Base-by-base conservation (phyloP, 768 basidiomycete species). In the Calocybe cyanea region DNA sequence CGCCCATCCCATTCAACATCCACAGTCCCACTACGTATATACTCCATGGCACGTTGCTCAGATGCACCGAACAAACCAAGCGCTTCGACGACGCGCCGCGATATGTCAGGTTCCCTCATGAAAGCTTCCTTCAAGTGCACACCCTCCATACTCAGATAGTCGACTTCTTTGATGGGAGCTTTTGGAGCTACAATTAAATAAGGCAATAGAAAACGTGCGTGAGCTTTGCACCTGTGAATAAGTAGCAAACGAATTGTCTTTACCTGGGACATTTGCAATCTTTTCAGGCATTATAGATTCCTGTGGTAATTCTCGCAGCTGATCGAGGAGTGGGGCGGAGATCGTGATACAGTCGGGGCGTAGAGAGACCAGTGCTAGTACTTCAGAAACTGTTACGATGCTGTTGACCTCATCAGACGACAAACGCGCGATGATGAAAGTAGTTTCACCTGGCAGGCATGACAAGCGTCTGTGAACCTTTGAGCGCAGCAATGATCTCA, bases 361-460 rank as follows among this genome's bases (percentile, higher is more conserved):
- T 6, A 76, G 60, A 19, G 65, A 60, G 1, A 62, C 66, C 11
- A 77, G 60, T 10, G 69, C 71, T n/a, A 74, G 45, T 14, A 68
- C 69, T 60, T 75, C 72, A 17, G 60, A 58, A 0, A 65, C 48
- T 10, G 70, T 70, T 4, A 73, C 66, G 33, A 72, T 69, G 43
- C 72, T 73, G 38, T 3, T 35, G 17, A 24, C 17, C 1, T 11
- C 18, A 21, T 28, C 19, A 18, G 8, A 34, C 18, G 25, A n/a
- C 31, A 21, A 13, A 13, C 34, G 33, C 1, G 39, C 35, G 13
- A 30, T 35, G 20, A 38, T 43, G 19, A 17, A 10, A 43, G 13
- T 36, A 17, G 42, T 44, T 46, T 24, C 50, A 71, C 73, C 76
- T 77, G 17, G 74, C 76, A n/a, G 74, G 72, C 68, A 76, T 71